Evolutionary conservation across 1,139 yeast genomes (phyloP).

Genomic region (Candida anutae): DNA sequence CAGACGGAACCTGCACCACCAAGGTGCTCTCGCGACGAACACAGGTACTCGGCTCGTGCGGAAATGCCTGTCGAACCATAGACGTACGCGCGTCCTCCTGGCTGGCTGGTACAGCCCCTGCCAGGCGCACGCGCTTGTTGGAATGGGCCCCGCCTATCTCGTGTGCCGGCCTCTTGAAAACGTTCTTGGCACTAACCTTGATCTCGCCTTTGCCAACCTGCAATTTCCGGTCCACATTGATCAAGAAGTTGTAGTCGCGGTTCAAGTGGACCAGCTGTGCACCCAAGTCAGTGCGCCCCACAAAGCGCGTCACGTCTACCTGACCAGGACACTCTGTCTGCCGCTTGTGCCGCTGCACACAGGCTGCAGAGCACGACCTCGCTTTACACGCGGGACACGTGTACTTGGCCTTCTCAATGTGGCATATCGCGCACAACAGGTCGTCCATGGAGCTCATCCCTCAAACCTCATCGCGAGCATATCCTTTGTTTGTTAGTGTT

Average conservation of each 20-base stretch:
- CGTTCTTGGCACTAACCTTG: slow-evolving; percentile 24
- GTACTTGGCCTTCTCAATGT: slow-evolving; percentile 44
- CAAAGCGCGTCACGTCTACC: slow-evolving; percentile 54
- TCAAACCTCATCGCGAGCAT: too few species aligned
- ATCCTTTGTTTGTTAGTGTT: too few species aligned
- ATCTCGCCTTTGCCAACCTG: slow-evolving; percentile 47
- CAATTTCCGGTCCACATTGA: slow-evolving; percentile 50
- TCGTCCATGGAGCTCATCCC: too few species aligned
- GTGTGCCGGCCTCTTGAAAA: slow-evolving; percentile 26
- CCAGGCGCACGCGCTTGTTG: neutral
- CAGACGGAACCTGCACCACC: slow-evolving; percentile 50
- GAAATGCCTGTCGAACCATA: slow-evolving; percentile 16
- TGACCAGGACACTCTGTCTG: slow-evolving; percentile 60
- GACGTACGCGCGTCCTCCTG: slow-evolving; percentile 17
- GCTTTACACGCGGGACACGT: slow-evolving; percentile 77
- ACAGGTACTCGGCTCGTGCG: slow-evolving; percentile 17
- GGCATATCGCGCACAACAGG: slow-evolving; percentile 44
- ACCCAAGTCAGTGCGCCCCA: slow-evolving; percentile 36
- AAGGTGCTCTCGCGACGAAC: slow-evolving; percentile 32
- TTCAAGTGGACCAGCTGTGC: slow-evolving; percentile 42
- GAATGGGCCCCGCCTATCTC: slow-evolving; percentile 9
- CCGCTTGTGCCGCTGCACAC: slow-evolving; percentile 65
- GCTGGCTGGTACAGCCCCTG: slow-evolving; percentile 2
- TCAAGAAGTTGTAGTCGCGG: slow-evolving; percentile 76
- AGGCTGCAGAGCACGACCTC: slow-evolving; percentile 61